Conservation (phyloP, 2,329 filamentous ascomycete genomes). For the Amylocarpus encephaloides region DNA sequence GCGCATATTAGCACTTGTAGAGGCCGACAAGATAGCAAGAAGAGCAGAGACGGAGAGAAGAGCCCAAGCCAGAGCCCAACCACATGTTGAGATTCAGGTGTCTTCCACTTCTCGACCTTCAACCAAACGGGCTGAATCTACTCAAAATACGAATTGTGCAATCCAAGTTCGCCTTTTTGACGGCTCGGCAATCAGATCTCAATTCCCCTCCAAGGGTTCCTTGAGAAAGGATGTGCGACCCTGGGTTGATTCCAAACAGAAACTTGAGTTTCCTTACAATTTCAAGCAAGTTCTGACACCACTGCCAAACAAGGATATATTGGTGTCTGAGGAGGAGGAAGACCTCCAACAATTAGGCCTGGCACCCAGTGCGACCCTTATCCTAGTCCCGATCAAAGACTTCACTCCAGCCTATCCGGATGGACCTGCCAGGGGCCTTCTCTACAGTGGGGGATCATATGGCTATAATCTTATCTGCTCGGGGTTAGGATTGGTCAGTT, state of each 20-base stretch:
- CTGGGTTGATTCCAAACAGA: constrained; percentile 67
- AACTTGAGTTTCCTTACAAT: constrained; percentile 61
- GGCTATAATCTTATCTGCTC: constrained; percentile 37
- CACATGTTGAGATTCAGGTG: constrained; percentile 21
- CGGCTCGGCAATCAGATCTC: constrained; percentile 68
- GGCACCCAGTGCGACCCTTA: constrained; percentile 72
- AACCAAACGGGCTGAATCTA: constrained; percentile 1
- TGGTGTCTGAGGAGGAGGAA: constrained; percentile 66
- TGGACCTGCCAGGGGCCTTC: constrained; percentile 16
- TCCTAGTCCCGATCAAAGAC: constrained; percentile 65
- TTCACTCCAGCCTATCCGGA: constrained; percentile 53
- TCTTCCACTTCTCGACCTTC: constrained; percentile 11
- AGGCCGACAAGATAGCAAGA: constrained; percentile 67
- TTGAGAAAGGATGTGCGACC: constrained; percentile 61
- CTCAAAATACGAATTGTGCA: constrained; percentile 40
- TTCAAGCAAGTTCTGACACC: constrained; percentile 83
- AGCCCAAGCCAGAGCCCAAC: constrained; percentile 41
- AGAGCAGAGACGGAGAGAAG: constrained; percentile 48
- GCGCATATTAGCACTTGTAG: constrained; percentile 67
- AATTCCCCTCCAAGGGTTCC: constrained; percentile 59
- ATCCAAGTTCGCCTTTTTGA: constrained; percentile 80
- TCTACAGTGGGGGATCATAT: constrained; percentile 36
- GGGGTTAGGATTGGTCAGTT: constrained; percentile 34
- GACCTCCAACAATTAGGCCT: constrained; percentile 65
- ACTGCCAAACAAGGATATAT: constrained; percentile 66